Conservation (phyloP, 202 grass and related monocot species). For the Schoenoplectus triqueter region DNA sequence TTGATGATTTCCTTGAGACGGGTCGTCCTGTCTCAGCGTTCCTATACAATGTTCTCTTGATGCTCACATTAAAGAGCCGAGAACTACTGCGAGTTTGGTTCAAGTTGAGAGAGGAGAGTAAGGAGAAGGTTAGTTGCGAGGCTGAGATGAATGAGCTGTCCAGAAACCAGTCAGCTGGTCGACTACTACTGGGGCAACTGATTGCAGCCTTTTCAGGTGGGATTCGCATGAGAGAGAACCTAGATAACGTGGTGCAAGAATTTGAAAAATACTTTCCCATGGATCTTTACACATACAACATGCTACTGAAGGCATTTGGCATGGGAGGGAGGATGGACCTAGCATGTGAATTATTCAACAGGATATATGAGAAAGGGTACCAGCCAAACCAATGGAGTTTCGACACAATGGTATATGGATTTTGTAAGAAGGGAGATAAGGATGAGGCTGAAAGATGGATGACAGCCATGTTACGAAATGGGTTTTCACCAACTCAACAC, state of each 20-base stretch:
- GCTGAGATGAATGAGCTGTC: constrained; percentile 22
- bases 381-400: constrained; percentile 83
- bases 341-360: constrained; percentile 72
- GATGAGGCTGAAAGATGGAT: constrained; percentile 90
- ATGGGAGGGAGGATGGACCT: constrained; percentile 82
- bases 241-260: constrained; percentile 71
- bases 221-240: constrained; percentile 58
- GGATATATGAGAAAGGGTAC: constrained; percentile 68
- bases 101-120: constrained; percentile 52
- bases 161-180: constrained; percentile 49
- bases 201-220: constrained; percentile 68
- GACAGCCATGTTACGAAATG: constrained; percentile 65
- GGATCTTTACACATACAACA: constrained; percentile 94
- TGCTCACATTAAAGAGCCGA: constrained; percentile 65
- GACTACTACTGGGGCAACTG: constrained; percentile 69
- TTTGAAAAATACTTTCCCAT: constrained; percentile 82
- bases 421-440: constrained; percentile 72
- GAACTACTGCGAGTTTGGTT: constrained; percentile 64
- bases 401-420: constrained; percentile 83
- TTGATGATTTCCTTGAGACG: constrained; percentile 79
- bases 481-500: constrained; percentile 76
- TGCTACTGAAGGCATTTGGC: constrained; percentile 70
- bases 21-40: constrained; percentile 87
- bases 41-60: constrained; percentile 84
- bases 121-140: constrained; percentile 29